phyloP scores from a whole-genome alignment of 805 yeast species.

The Hanseniaspora mollemarum region DNA sequence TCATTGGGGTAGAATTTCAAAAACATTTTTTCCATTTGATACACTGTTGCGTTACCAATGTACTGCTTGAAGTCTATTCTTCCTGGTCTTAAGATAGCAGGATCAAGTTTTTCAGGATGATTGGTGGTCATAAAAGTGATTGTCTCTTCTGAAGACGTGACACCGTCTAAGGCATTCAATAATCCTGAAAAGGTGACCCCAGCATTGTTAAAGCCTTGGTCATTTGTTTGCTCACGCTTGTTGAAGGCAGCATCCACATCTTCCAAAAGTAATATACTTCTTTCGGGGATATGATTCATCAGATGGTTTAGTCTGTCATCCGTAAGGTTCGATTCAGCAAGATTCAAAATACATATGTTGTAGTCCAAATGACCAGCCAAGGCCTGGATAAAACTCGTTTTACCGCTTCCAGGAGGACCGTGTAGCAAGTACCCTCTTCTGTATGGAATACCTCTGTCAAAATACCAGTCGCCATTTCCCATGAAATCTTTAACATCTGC shows the following conservation, averaged over 20 bases:
- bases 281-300: conserved; percentile 90
- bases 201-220: conserved; percentile 56
- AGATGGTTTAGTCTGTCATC: conserved; percentile 90
- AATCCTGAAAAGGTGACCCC: conserved; percentile 95
- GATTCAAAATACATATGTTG: conserved; percentile 82
- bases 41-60: conserved; percentile 75
- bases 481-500: conserved; percentile 72
- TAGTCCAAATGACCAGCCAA: conserved; percentile 93
- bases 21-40: conserved; percentile 77
- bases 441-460: conserved; percentile 93
- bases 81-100: conserved; percentile 90
- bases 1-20: conserved; percentile 67
- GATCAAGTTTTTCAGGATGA: conserved; percentile 87
- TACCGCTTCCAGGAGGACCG: conserved; percentile 98
- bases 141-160: conserved; percentile 93
- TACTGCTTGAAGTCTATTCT: conserved; percentile 75
- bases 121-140: conserved; percentile 97
- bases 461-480: conserved; percentile 77
- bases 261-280: conserved; percentile 74
- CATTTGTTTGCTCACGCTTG: conserved; percentile 62
- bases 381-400: conserved; percentile 91
- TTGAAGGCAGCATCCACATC: conserved; percentile 95
- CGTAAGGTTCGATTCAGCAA: conserved; percentile 82
- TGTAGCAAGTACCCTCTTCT: conserved; percentile 85
- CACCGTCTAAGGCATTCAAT: conserved; percentile 90